phyloP scores from a whole-genome alignment of 2,329 filamentous ascomycete species.

The Pyrenochaeta sp. region DNA sequence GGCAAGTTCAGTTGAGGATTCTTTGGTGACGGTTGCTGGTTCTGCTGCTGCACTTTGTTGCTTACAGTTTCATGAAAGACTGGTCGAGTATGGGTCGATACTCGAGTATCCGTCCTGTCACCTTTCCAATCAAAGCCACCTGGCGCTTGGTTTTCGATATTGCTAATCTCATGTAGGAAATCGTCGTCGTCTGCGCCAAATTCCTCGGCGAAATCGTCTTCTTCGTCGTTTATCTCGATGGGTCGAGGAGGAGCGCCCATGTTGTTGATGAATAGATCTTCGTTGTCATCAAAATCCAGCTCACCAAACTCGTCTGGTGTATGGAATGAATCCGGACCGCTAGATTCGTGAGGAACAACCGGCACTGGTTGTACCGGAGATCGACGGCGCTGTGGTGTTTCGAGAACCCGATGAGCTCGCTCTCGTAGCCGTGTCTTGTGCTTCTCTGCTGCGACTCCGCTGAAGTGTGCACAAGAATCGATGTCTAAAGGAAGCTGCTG shows the following conservation, averaged over 20 bases:
- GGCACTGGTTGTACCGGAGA: conserved; percentile 17
- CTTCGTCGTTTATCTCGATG: conserved; percentile 19
- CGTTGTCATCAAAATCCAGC: conserved; percentile 37
- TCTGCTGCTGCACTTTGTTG: conserved; percentile 26
- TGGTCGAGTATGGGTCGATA: conserved; percentile 22
- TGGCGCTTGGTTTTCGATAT: conserved; percentile 51
- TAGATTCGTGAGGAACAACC: conserved; percentile 6
- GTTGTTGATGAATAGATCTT: conserved; percentile 19
- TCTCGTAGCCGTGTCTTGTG: conserved; percentile 14
- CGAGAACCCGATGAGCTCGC: conserved; percentile 28
- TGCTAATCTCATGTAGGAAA: conserved; percentile 52
- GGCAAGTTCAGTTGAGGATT: conserved; percentile 36
- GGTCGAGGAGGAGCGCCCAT: conserved; percentile 19
- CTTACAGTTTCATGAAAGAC: conserved; percentile 45
- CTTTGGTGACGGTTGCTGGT: conserved; percentile 34
- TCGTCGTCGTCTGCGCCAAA: conserved; percentile 42
- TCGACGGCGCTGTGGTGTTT: conserved; percentile 32
- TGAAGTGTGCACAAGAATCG: conserved; percentile 1
- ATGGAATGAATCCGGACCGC: conserved; percentile 16
- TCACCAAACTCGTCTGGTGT: conserved; percentile 35
- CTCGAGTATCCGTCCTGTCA: conserved; percentile 25
- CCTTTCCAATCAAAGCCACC: conserved; percentile 40
- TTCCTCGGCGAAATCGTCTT: conserved; percentile 33
- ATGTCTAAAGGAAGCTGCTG: conserved; percentile 19
- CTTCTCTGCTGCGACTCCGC: neutral